A percentile compares a stretch with the other conserved stretches of the same genome.
These are phyloP conservation scores for Climacium dendroides DNA, from an alignment of 225 moss, liverwort and hornwort genomes.

Conservation along the genomic window DNA sequence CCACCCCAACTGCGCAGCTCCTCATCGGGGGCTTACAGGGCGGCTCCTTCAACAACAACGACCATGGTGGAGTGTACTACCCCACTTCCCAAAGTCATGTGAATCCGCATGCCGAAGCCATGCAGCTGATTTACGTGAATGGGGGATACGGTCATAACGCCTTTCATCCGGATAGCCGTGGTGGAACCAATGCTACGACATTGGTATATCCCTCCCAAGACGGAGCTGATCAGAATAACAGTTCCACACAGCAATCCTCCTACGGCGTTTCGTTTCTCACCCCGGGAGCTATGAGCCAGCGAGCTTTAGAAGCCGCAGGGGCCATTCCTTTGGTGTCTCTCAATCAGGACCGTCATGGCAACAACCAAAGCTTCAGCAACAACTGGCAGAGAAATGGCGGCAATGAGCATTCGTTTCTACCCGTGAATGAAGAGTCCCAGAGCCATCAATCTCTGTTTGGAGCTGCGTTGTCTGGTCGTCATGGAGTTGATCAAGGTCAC, in stretches of 20 bases:
- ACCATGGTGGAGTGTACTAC: constrained; percentile 20
- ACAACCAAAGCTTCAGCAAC: constrained; percentile 25
- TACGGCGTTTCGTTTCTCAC: neutral
- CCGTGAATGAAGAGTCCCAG: constrained; percentile 36
- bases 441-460: constrained; percentile 37
- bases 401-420: constrained; percentile 55
- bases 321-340: constrained; percentile 13
- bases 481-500: neutral
- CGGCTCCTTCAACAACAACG: constrained; percentile 19
- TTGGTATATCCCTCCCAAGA: neutral
- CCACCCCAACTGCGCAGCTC: constrained; percentile 23
- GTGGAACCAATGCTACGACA: neutral
- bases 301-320: constrained; percentile 2
- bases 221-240: neutral
- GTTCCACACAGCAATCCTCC: neutral
- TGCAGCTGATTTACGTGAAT: constrained; percentile 30
- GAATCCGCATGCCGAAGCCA: constrained; percentile 11
- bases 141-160: neutral
- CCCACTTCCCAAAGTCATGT: constrained; percentile 6
- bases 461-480: constrained; percentile 1
- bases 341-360: neutral
- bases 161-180: neutral
- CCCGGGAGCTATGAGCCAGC: neutral
- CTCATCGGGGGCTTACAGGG: constrained; percentile 37
- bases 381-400: constrained; percentile 46